Percentiles rank a stretch among this genome's conserved stretches.
phyloP scores from a whole-genome alignment of 129 eudicot species.

The Helianthus tuberosus region DNA sequence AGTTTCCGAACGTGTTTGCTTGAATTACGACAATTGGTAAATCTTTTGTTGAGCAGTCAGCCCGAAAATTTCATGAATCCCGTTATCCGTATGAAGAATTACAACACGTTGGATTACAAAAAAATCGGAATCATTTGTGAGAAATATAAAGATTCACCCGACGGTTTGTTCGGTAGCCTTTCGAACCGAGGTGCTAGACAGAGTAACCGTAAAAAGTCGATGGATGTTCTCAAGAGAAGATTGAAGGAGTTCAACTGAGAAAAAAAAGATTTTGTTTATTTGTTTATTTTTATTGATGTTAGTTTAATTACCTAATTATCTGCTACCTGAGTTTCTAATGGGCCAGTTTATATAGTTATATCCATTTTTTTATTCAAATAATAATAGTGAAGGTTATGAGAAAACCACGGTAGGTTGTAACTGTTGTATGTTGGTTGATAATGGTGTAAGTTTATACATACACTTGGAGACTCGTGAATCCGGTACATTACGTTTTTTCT shows the following conservation, averaged over 20 bases:
- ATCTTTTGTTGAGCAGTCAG: conserved; percentile 86
- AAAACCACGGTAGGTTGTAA: not conserved
- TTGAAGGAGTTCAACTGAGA: conserved; percentile 60
- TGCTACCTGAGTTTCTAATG: conserved; percentile 22
- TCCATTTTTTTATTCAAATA: conserved; percentile 14
- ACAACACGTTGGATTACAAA: conserved; percentile 70
- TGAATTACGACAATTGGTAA: conserved; percentile 77
- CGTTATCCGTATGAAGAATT: conserved; percentile 81
- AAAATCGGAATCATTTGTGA: conserved; percentile 76
- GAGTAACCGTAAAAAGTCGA: conserved; percentile 78
- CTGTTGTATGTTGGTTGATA: not conserved
- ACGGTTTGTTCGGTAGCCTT: conserved; percentile 84
- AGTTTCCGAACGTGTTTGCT: conserved; percentile 69
- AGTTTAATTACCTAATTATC: conserved; percentile 15
- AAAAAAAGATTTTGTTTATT: conserved; percentile 1
- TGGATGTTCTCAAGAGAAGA: conserved; percentile 78
- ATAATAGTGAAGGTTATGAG: not conserved
- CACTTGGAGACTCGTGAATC: not conserved
- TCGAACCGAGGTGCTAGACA: conserved; percentile 72
- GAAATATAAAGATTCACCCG: conserved; percentile 88
- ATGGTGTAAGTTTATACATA: not conserved
- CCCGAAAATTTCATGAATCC: conserved; percentile 98
- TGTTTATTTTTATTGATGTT: conserved; percentile 15
- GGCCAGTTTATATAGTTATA: not conserved
- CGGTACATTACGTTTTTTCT: not conserved